These are phyloP conservation scores for Clavispora asparagi DNA, from an alignment of 805 yeast genomes.

Conservation along the genomic window DNA sequence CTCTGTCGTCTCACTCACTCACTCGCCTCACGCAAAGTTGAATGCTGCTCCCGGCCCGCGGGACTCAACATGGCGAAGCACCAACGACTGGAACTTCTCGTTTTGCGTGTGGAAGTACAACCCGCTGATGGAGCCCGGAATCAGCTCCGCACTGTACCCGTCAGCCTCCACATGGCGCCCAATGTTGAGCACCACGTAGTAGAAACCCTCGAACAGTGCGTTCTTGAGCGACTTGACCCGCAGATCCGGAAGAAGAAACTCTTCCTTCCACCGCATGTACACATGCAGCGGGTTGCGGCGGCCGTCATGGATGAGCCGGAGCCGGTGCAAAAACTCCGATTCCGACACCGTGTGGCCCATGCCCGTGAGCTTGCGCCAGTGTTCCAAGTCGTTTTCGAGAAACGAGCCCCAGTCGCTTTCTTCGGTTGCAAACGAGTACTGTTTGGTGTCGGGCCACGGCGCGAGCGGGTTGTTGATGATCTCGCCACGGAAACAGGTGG, in stretches of 20 bases:
- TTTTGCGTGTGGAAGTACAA: constrained; percentile 77
- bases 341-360: constrained; percentile 46
- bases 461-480: constrained; percentile 49
- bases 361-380: constrained; percentile 45
- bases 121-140: constrained; percentile 72
- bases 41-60: constrained; percentile 31
- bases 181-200: constrained; percentile 80
- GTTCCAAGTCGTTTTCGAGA: constrained; percentile 40
- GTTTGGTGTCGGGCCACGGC: constrained; percentile 8
- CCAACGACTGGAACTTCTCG: constrained; percentile 75
- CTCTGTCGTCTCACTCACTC: constrained; percentile 1
- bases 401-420: constrained; percentile 53
- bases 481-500: constrained; percentile 72
- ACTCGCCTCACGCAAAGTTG: constrained; percentile 17
- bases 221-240: constrained; percentile 53
- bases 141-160: constrained; percentile 8
- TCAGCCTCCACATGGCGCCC: constrained; percentile 15
- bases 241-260: constrained; percentile 78
- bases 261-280: constrained; percentile 95
- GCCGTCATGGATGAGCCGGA: constrained; percentile 27
- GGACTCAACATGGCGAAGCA: constrained; percentile 50
- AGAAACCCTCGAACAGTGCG: constrained; percentile 91
- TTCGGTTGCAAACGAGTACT: constrained; percentile 52
- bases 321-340: constrained; percentile 19
- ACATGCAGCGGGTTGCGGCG: constrained; percentile 33